Conservation (phyloP, 2,329 filamentous ascomycete genomes). For the Beauveria medogensis region DNA sequence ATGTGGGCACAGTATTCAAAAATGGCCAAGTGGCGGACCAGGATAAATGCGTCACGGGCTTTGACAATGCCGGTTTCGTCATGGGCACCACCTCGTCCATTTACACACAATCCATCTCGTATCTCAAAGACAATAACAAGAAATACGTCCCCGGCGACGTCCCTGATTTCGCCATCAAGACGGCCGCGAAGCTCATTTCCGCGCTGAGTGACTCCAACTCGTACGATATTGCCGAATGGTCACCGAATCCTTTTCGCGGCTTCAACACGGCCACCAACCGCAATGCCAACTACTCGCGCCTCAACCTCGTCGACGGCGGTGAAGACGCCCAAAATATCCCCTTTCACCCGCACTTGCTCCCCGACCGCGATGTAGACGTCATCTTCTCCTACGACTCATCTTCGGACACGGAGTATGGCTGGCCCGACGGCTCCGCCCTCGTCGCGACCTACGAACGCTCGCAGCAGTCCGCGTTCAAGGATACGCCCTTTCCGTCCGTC, state of each 20-base stretch:
- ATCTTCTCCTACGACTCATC: conserved; percentile 76
- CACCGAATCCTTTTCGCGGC: conserved; percentile 66
- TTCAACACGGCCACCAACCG: conserved; percentile 54
- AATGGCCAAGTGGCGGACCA: conserved; percentile 48
- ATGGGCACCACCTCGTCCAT: conserved; percentile 81
- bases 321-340: conserved; percentile 74
- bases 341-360: conserved; percentile 68
- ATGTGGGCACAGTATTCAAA: conserved; percentile 65
- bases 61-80: conserved; percentile 74
- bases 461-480: conserved; percentile 41
- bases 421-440: conserved; percentile 71
- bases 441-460: conserved; percentile 67
- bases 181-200: conserved; percentile 43
- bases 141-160: conserved; percentile 25
- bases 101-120: conserved; percentile 70
- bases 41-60: conserved; percentile 63
- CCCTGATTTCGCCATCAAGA: conserved; percentile 41
- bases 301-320: conserved; percentile 73
- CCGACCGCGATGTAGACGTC: conserved; percentile 63
- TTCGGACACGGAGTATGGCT: conserved; percentile 59
- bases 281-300: conserved; percentile 41
- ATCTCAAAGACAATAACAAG: conserved; percentile 35
- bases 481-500: conserved; percentile 62
- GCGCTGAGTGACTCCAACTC: conserved; percentile 45
- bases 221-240: conserved; percentile 64